A percentile compares a stretch with the other conserved stretches of the same genome.
These are phyloP conservation scores for Nicotiana paniculata DNA, from an alignment of 257 asterid species.

Conservation along the genomic window DNA sequence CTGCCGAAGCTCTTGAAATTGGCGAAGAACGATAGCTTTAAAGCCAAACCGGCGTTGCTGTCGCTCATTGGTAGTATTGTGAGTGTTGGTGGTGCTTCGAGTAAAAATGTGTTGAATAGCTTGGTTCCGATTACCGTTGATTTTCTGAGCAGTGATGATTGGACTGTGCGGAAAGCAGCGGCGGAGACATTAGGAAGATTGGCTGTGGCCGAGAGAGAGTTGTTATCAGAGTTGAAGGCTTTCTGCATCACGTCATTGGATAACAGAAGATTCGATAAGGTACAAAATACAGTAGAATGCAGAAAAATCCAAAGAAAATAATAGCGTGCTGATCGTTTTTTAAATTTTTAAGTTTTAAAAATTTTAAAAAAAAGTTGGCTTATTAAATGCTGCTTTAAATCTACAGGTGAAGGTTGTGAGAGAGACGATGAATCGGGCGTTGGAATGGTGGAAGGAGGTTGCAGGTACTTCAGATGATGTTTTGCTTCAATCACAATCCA, in stretches of 20 bases:
- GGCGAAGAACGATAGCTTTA: constrained; percentile 47
- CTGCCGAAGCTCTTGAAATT: constrained; percentile 54
- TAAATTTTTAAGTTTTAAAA: neutral
- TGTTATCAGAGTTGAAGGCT: constrained; percentile 37
- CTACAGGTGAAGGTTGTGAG: constrained; percentile 73
- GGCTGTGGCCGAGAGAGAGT: constrained; percentile 38
- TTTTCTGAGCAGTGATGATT: constrained; percentile 61
- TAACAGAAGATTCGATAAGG: constrained; percentile 73
- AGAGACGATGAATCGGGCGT: constrained; percentile 77
- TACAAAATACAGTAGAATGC: constrained; percentile 3
- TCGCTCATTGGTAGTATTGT: constrained; percentile 47
- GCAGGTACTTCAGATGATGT: constrained; percentile 31
- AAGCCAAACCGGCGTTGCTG: constrained; percentile 59
- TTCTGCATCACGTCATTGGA: constrained; percentile 55
- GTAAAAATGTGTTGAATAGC: constrained; percentile 24
- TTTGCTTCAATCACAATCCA: constrained; percentile 24
- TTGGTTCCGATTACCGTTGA: constrained; percentile 46
- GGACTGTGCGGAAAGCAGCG: constrained; percentile 83
- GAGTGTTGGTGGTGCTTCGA: constrained; percentile 45
- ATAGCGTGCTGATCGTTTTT: neutral
- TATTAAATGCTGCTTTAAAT: neutral
- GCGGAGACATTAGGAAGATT: constrained; percentile 65
- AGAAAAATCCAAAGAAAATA: neutral
- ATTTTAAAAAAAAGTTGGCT: neutral
- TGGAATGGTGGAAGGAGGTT: constrained; percentile 64